Base-by-base conservation (phyloP, 257 asterid species). In the Plantago major region DNA sequence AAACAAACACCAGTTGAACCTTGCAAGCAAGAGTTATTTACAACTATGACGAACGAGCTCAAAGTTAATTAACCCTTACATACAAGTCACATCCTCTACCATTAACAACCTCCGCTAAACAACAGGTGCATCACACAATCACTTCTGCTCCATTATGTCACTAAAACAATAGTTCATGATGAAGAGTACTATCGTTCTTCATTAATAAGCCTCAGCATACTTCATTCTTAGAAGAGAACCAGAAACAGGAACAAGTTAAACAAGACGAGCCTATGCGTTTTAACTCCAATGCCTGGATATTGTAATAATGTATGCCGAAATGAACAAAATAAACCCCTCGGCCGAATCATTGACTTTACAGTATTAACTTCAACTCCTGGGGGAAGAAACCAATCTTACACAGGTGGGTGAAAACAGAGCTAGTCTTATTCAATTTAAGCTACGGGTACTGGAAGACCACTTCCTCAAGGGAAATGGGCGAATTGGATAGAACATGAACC, bases 41-140 rank as follows among this genome's bases (percentile, higher is more conserved):
- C 48, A 67, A 64, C 67, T 42, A 55, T 56, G 56, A 54, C 51
- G 44, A 46, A 64, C 60, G 52, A 45, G 67, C 66, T 33, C 42
- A 43, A 37, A 26, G 40, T 16, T 63, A 50, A 44, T 33, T 64
- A 38, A 56, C 19, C 40, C 15, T 57, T 28, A 66, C 49, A 46
- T 18, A 56, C 65, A 47, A 54, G 49, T 8, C 9, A 19, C 28
- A 26, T 53, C 48, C 37, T 52, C 18, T 10, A 22, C 54, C 52
- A 46, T 49, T 42, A 70, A 52, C 50, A 58, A 53, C 71, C 65
- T 16, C 47, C 12, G 13, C 51, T 42, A 69, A 64, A 46, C 55
- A 49, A 58, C 9, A 55, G 9, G 67, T 18, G 17, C 42, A 15
- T 40, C 10, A 17, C 28, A 55, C 38, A 33, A 16, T 43, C 63